Evolutionary conservation across 805 yeast species (phyloP), one percentile per base, ranked within the genome.

Genomic region (Candida patagonica): DNA sequence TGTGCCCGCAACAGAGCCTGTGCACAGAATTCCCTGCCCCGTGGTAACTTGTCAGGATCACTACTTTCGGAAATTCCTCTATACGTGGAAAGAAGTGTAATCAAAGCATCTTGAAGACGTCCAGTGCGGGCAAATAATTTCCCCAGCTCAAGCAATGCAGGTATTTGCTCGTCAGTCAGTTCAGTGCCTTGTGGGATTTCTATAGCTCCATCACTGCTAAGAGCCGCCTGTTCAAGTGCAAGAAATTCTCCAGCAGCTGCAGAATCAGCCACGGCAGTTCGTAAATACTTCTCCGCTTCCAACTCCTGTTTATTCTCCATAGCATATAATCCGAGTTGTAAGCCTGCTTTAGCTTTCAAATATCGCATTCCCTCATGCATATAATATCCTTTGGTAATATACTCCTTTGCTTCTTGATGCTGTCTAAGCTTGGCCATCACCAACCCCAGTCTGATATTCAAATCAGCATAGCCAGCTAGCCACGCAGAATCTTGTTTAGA

Each of bases 401-500:
- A 55, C 24, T 43, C 54, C 5, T 38, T 26, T 3, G 58, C 56
- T 13, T 45, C 53, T 9, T 42, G 53, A n/a, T 42, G 40, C 7
- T 41, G 16, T 4, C 43, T 48, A 17, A 44, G 38, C 35, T 30
- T 26, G 13, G 31, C 46, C 29, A 46, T 38, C 9, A 52, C 48
- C n/a, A 56, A 35, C 0, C 62, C 63, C 22, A 53, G 39, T 13
- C 56, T 43, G 13, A 57, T 51, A 37, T 56, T 42, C 12, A 57
- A 35, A 39, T 60, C 64, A 4, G 57, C 50, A 42, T 60, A 60
- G 4, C 61, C 62, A 2, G 54, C 46, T 7, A 60, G 50, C 63
- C 63, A 60, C 26, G 41, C 43, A 15, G 37, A 42, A 13, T 51
- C 42, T 38, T 57, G 31, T 15, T 29, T 29, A 8, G 31, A 20